Percentiles rank a stretch among this genome's conserved stretches.
Evolutionary conservation across 805 yeast species (phyloP).

Genomic region (Saccharomycopsis selenospora): DNA sequence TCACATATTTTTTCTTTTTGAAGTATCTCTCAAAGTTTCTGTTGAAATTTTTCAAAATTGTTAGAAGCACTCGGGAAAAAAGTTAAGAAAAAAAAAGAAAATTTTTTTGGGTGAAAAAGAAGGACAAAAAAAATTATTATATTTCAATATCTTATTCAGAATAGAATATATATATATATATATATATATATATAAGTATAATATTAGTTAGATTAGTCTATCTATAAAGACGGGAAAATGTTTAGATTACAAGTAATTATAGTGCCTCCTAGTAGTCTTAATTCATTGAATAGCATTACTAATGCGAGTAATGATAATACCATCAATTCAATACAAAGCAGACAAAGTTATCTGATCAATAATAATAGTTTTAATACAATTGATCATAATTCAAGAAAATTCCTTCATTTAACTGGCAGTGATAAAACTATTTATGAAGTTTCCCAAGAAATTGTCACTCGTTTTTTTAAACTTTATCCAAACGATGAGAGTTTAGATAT

Average conservation of each 20-base stretch:
- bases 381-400: conserved; percentile 24
- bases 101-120: too few species aligned
- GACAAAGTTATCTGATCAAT: conserved; percentile 6
- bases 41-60: too few species aligned
- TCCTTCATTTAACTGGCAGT: conserved; percentile 34
- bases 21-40: too few species aligned
- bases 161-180: too few species aligned
- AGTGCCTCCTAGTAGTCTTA: conserved; percentile 9
- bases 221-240: too few species aligned
- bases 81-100: too few species aligned
- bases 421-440: conserved; percentile 27
- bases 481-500: conserved; percentile 31
- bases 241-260: conserved; percentile 19
- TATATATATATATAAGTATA: too few species aligned
- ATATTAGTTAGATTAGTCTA: too few species aligned
- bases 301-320: conserved; percentile 19
- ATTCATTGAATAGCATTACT: neutral
- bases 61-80: too few species aligned
- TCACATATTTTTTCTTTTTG: too few species aligned
- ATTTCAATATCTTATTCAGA: too few species aligned
- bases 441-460: conserved; percentile 27
- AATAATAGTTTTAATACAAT: neutral
- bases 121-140: too few species aligned
- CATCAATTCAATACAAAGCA: conserved; percentile 23
- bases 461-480: conserved; percentile 35